Percentiles rank a stretch among this genome's conserved stretches.
Conservation (phyloP, 768 basidiomycete genomes). For the Suillus ampliporus region DNA sequence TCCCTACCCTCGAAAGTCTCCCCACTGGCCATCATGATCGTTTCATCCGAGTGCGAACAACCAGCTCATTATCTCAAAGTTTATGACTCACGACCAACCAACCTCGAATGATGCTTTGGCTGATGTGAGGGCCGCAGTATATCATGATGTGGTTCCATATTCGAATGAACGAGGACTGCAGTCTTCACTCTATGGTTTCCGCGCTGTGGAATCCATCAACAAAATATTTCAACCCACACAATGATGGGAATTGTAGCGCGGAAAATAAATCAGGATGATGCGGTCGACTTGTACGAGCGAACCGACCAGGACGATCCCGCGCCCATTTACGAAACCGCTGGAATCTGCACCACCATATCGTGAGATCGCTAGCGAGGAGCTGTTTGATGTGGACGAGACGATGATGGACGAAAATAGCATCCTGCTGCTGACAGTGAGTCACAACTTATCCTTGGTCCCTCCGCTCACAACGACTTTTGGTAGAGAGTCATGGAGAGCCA, state of each 20-base stretch:
- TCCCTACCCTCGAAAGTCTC: too few species aligned
- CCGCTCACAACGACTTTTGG: conserved; percentile 10
- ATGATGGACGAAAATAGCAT: conserved; percentile 63
- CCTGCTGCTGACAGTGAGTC: conserved; percentile 49
- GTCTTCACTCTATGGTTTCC: conserved; percentile 58
- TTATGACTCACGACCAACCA: background rate
- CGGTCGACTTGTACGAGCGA: conserved; percentile 39
- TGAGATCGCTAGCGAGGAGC: conserved; percentile 54
- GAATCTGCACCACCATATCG: conserved; percentile 55
- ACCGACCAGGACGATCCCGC: conserved; percentile 31
- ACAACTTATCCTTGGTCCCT: background rate
- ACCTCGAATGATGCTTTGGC: conserved; percentile 40
- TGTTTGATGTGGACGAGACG: conserved; percentile 56
- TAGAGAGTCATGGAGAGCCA: conserved; percentile 43
- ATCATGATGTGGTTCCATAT: conserved; percentile 64
- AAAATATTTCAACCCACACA: conserved; percentile 43
- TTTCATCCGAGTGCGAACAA: too few species aligned
- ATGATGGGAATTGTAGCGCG: conserved; percentile 10
- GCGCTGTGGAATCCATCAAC: conserved; percentile 51
- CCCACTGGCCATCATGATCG: too few species aligned
- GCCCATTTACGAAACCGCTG: conserved; percentile 54
- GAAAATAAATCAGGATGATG: conserved; percentile 11
- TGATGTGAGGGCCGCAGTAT: conserved; percentile 54
- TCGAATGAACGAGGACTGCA: conserved; percentile 55
- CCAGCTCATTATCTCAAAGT: too few species aligned